Conservation (phyloP, 495 filamentous ascomycete species). For the Astrothelium subdiscretum region DNA sequence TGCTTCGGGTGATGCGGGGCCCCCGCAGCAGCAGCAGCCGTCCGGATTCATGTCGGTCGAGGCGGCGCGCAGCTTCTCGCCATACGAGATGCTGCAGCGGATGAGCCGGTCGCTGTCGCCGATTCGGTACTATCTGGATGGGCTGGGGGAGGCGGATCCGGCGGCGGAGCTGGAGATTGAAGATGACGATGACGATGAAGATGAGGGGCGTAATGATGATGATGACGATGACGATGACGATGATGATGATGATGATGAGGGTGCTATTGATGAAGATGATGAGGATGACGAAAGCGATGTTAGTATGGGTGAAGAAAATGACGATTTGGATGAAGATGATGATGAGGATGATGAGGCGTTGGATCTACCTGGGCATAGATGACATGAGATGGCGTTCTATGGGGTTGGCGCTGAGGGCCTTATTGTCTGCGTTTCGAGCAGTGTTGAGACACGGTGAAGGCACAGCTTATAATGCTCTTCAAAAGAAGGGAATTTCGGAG, state of each 20-base stretch:
- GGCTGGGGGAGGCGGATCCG: conserved; percentile 16
- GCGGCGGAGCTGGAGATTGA: conserved; percentile 19
- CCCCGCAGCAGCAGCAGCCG: conserved; percentile 6
- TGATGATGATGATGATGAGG: conserved; percentile 19
- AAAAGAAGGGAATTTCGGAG: too few species aligned
- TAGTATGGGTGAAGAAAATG: conserved; percentile 12
- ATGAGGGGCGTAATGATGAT: conserved; percentile 6
- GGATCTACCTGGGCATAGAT: conserved; percentile 20
- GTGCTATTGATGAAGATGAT: conserved; percentile 12
- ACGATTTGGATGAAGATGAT: conserved; percentile 15
- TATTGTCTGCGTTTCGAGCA: too few species aligned
- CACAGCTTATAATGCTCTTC: too few species aligned
- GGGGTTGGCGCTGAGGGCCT: neutral
- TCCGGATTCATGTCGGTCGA: conserved; percentile 15
- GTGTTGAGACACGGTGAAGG: too few species aligned
- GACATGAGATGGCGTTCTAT: conserved; percentile 1
- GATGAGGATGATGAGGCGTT: conserved; percentile 17
- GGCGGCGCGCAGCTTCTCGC: conserved; percentile 10
- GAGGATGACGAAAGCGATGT: conserved; percentile 20
- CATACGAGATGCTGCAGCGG: conserved; percentile 26
- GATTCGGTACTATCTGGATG: conserved; percentile 20
- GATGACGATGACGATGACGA: conserved; percentile 18
- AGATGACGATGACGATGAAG: conserved; percentile 13
- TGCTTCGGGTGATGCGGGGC: conserved; percentile 7
- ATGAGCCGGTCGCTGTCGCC: conserved; percentile 18